Evolutionary conservation across 306 rosid species (phyloP), one percentile per base, ranked within the genome.

Genomic region (Dicorynia guianensis): DNA sequence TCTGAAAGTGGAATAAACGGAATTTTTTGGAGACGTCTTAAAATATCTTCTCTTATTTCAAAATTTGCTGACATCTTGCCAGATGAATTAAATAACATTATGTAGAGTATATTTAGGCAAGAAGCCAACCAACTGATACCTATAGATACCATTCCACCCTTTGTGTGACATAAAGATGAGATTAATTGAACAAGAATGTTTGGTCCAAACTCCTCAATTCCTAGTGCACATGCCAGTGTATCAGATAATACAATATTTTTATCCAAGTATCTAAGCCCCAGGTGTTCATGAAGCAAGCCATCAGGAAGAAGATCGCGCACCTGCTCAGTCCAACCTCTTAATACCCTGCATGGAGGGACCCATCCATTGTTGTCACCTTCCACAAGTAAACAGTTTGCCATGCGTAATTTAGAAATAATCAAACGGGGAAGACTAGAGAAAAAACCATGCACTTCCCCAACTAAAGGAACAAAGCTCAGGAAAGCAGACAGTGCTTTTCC

Each of bases 381-480:
- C 79, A 86, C 80, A 81, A 94, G 90, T 80, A 94, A 81, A 84
- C 97, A 91, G 79, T 90, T 90, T 47, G 91, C 80, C 80, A 79
- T 80, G 12, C 97, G 93, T 68, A 94, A 75, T 52, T 87, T 87
- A 60, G 89, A 87, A 84, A 90, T 83, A 69, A 92, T 86, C 85
- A 88, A 75, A 17, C 93, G 91, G 12, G 97, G 97, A 81, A 94
- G 97, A 82, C 88, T 79, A 15, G 95, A 87, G 84, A 94, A 94
- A 82, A 94, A 94, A 48, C 98, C 97, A 67, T 94, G 97, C 67
- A 92, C 97, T 75, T 94, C 98, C 67, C 98, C 97, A 11, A 87
- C 83, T 81, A 94, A 88, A 10, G 98, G 98, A 83, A 90, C 89
- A 84, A 88, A 94, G 76, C 92, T 88, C 98, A 94, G 86, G 82